These are phyloP conservation scores for Stevia rebaudiana DNA, from an alignment of 140 eudicot genomes.

Conservation along the genomic window DNA sequence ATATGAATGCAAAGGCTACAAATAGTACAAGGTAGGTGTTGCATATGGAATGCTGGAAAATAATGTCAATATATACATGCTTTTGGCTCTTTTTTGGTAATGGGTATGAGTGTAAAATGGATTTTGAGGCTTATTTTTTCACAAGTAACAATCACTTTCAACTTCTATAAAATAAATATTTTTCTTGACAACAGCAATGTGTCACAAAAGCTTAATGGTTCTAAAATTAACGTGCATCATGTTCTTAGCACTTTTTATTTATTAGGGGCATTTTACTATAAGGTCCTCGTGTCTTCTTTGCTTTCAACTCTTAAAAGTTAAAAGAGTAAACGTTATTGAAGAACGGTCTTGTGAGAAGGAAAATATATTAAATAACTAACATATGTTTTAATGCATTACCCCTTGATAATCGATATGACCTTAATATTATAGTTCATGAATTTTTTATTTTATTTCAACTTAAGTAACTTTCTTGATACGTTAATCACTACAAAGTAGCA, in stretches of 20 bases:
- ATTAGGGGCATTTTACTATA: constrained; percentile 5
- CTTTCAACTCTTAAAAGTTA: not conserved
- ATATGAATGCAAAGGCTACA: constrained; percentile 33
- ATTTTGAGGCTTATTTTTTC: constrained; percentile 14
- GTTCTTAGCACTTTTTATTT: constrained; percentile 8
- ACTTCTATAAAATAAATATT: constrained; percentile 2
- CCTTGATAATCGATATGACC: too few relatives aligned
- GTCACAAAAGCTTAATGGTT: not conserved
- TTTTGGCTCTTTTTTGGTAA: constrained; percentile 28
- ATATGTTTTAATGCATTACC: too few relatives aligned
- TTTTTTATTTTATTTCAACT: too few relatives aligned
- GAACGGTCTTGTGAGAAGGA: not conserved
- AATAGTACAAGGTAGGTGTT: constrained; percentile 38
- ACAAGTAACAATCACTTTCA: constrained; percentile 10
- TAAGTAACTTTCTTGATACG: too few relatives aligned
- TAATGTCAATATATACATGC: constrained; percentile 28
- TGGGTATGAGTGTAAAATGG: constrained; percentile 18
- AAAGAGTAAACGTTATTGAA: not conserved
- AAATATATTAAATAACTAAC: too few relatives aligned
- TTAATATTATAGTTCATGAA: too few relatives aligned
- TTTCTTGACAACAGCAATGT: not conserved
- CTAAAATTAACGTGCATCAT: not conserved
- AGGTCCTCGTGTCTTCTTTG: not conserved
- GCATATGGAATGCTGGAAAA: constrained; percentile 40
- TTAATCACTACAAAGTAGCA: too few relatives aligned